Evolutionary conservation across 202 grass and related monocot species (phyloP), one percentile per base, ranked within the genome.

Genomic region (Dendrocalamus latiflorus): DNA sequence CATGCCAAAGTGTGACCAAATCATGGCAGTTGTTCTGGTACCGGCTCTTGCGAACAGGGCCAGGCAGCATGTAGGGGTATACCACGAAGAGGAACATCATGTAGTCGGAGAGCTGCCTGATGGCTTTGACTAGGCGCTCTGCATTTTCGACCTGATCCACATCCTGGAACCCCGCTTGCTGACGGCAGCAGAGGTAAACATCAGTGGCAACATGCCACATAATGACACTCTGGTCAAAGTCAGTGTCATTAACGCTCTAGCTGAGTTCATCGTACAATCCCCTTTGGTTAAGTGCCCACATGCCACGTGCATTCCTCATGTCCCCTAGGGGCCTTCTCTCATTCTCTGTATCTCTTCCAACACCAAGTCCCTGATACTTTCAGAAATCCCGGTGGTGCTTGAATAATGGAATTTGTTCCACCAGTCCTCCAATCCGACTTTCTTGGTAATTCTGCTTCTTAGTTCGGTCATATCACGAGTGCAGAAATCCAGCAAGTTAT

Each of bases 401-500:
- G 78, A 86, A n/a, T 76, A 68, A 70, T 72, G 48, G 8, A 56
- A 63, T 6, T 72, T 80, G 41, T 81, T 56, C 68, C 80, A 91
- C 45, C 49, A 36, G 6, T 87, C n/a, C 78, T 66, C 78, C 0
- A 87, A 1, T 9, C 74, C 71, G 0, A 90, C 1, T 15, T 13
- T 43, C 54, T 63, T 47, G 37, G 81, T 0, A 25, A 88, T 9
- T 3, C 17, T 64, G 9, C 38, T 55, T 6, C 45, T 49, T 3
- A 18, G 6, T 9, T 43, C 10, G 22, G 60, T 44, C 34, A 0
- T 50, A 4, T 87, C 39, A 2, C 58, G 9, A 17, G 74, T 43
- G 38, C 74, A 82, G 75, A 59, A 84, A 8, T 10, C 74, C 39
- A 90, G 51, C 55, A 90, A 11, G 68, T 74, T 87, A 33, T 75